These are phyloP conservation scores for Candolleomyces aberdarensis DNA, from an alignment of 768 basidiomycete species.

Conservation along the genomic window DNA sequence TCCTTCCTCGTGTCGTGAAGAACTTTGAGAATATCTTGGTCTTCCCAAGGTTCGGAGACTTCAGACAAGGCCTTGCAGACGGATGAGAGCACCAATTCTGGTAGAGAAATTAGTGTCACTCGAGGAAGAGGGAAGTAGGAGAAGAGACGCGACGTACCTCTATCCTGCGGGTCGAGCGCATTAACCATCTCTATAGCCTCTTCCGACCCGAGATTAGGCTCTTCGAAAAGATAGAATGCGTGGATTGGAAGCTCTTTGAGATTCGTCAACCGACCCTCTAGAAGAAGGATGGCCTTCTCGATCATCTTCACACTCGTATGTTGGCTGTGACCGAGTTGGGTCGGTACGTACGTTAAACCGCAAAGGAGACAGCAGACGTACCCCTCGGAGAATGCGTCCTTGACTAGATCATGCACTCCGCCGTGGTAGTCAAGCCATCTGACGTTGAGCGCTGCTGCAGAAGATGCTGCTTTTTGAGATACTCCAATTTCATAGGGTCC, in stretches of 20 bases:
- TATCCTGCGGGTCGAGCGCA: no score
- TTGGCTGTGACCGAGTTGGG: slow-evolving; percentile 25
- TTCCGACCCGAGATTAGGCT: slow-evolving; percentile 54
- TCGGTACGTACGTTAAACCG: neutral
- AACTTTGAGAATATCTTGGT: slow-evolving; percentile 21
- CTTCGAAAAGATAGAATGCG: slow-evolving; percentile 76
- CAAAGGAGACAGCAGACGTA: slow-evolving; percentile 20
- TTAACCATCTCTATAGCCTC: slow-evolving; percentile 51
- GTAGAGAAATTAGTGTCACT: neutral
- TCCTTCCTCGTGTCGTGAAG: slow-evolving; percentile 44
- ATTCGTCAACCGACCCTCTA: slow-evolving; percentile 69
- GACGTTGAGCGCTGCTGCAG: slow-evolving; percentile 49
- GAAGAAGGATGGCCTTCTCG: slow-evolving; percentile 54
- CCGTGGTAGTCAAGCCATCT: slow-evolving; percentile 50
- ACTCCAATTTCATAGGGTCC: slow-evolving; percentile 76
- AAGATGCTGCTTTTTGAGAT: slow-evolving; percentile 86
- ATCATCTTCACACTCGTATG: slow-evolving; percentile 58
- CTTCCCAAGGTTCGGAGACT: slow-evolving; percentile 29
- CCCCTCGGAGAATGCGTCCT: slow-evolving; percentile 59
- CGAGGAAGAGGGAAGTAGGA: no score
- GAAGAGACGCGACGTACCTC: no score
- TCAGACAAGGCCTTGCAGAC: slow-evolving; percentile 28
- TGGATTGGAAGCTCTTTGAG: slow-evolving; percentile 66
- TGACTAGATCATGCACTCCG: slow-evolving; percentile 54
- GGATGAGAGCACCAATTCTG: slow-evolving; percentile 32